Conservation (phyloP, 139 green algal genomes). For the Tetraselmis chui region DNA sequence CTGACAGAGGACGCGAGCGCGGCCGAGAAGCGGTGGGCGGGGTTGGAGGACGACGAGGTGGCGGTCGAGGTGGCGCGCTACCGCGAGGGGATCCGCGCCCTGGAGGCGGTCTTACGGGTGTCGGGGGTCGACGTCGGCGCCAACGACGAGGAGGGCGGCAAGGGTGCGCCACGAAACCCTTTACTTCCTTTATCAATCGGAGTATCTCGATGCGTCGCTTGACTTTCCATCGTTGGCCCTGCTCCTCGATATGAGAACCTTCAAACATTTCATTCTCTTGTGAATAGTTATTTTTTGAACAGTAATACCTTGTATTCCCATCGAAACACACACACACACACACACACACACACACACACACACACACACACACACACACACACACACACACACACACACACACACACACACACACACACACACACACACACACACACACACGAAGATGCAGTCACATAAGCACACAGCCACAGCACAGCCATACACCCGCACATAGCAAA, state of each 20-base stretch:
- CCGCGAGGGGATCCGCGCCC: conserved; percentile 1
- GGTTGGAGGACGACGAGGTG: conserved; percentile 17
- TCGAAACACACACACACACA: too few species aligned
- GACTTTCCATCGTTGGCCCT: neutral
- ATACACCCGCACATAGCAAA: too few species aligned
- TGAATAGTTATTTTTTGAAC: too few species aligned
- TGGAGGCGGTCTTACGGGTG: conserved; percentile 9
- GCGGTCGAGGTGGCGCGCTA: conserved; percentile 25
- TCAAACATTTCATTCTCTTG: neutral
- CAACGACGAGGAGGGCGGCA: neutral
- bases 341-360: too few species aligned
- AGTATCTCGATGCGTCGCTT: neutral
- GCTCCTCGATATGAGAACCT: neutral
- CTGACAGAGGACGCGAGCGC: conserved; percentile 6
- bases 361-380: too few species aligned
- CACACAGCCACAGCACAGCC: too few species aligned
- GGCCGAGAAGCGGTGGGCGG: conserved; percentile 19
- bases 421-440: too few species aligned
- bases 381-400: too few species aligned
- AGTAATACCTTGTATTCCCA: too few species aligned
- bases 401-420: too few species aligned
- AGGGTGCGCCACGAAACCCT: neutral
- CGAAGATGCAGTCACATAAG: too few species aligned
- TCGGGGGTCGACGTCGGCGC: conserved; percentile 7
- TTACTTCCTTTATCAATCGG: conserved; percentile 6